Base-by-base conservation (phyloP, 1,284 basidiomycete genomes). In the Somion occarium region DNA sequence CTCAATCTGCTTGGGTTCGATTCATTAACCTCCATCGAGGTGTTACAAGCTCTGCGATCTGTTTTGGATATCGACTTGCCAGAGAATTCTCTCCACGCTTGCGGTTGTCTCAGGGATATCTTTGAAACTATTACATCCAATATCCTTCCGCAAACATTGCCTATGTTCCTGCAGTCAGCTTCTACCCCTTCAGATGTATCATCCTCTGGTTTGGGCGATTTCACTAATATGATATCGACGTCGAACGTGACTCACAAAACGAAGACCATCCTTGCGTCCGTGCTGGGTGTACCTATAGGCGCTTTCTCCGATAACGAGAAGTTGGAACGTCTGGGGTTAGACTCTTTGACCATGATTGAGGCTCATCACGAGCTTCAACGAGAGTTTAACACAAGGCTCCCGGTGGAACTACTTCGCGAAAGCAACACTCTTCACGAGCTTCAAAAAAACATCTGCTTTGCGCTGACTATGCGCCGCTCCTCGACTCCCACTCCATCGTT, bases 321-420 rank as follows among this genome's bases (percentile, higher is more conserved):
- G 48, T 67, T 83, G 18, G 64, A 66, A 15, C 65, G 70, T 25
- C 68, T 80, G 3, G 80, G 80, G 0, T 67, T 82, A 39, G 80
- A 82, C 60, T 82, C 79, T 1, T 61, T 82, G 48, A 77, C 80
- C 73, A 72, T 71, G 38, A 78, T 80, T 50, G 79, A 82, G 63
- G 67, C 81, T 2, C 62, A 80, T 11, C 69, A 69, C 37, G 54
- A 53, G 2, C 42, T 64, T 0, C 69, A 75, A 50, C 68, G 73
- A 0, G 55, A 56, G 2, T 59, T 63, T 18, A 58, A 63, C 11
- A 61, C 76, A 25, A 64, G 65, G 9, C 39, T 56, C 15, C 56
- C 56, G 42, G 46, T 68, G 2, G 62, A 66, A 5, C 58, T 65
- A 1, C 61, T 82, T 23, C 62, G 65, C 3, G 57, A 58, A 22